phyloP scores from a whole-genome alignment of 768 basidiomycete genomes.

The Lactifluus piperatus region DNA sequence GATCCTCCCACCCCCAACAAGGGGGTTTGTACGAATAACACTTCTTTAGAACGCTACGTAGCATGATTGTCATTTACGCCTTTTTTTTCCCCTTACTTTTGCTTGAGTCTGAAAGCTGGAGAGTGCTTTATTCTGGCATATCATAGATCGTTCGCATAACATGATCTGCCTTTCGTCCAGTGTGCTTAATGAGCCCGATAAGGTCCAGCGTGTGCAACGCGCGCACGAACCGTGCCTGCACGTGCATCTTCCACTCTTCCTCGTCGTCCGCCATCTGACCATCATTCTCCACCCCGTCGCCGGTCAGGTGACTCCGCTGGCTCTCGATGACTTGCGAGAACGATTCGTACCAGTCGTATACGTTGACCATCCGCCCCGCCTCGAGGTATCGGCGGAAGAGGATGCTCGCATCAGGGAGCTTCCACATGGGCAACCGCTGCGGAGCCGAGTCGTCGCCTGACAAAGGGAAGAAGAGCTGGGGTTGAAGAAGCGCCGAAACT shows the following conservation, averaged over 20 bases:
- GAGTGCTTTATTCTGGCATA: conserved; percentile 22
- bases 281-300: conserved; percentile 17
- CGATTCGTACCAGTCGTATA: conserved; percentile 83
- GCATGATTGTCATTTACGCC: background rate
- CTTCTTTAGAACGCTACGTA: background rate
- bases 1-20: background rate
- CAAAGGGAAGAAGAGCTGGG: conserved; percentile 37
- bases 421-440: conserved; percentile 30
- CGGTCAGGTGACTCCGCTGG: conserved; percentile 31
- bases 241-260: conserved; percentile 48
- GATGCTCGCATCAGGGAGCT: conserved; percentile 67
- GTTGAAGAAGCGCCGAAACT: conserved; percentile 51
- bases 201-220: conserved; percentile 78
- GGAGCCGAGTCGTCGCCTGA: background rate
- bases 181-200: conserved; percentile 73
- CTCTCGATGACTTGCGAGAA: conserved; percentile 60
- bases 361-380: conserved; percentile 74
- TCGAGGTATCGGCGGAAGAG: conserved; percentile 70
- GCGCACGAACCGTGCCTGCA: conserved; percentile 72
- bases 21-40: background rate
- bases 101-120: too few species aligned
- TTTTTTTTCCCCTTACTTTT: background rate
- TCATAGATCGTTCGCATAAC: conserved; percentile 64
- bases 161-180: conserved; percentile 70
- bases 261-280: conserved; percentile 30